These are phyloP conservation scores for Phoma sp. DNA, from an alignment of 2,329 filamentous ascomycete genomes.

Conservation along the genomic window DNA sequence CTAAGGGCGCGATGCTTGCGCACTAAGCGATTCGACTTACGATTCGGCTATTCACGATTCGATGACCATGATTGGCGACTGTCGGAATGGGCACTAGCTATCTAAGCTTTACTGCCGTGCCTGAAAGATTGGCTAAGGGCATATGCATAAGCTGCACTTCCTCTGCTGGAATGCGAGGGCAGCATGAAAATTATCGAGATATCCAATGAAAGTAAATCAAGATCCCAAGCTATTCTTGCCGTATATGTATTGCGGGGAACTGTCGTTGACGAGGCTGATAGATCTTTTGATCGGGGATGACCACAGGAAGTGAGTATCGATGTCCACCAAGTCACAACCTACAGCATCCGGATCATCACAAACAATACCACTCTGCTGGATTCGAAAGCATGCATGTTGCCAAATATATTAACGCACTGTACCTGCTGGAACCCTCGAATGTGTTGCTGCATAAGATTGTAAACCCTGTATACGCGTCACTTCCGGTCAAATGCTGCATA, in stretches of 20 bases:
- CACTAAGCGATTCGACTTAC: constrained; percentile 33
- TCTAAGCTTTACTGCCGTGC: constrained; percentile 10
- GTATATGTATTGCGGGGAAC: neutral
- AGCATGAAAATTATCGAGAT: constrained; percentile 20
- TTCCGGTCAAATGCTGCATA: neutral
- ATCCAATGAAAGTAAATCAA: constrained; percentile 23
- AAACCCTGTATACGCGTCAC: neutral
- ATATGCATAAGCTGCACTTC: constrained; percentile 21
- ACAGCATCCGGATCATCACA: neutral
- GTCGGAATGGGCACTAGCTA: constrained; percentile 11
- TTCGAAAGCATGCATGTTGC: neutral
- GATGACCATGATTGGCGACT: constrained; percentile 27
- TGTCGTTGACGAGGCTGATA: neutral
- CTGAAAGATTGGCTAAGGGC: constrained; percentile 23
- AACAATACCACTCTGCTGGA: neutral
- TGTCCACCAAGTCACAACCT: neutral
- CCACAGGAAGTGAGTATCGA: neutral
- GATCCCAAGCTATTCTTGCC: neutral
- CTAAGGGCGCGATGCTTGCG: constrained; percentile 44
- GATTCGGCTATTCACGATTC: constrained; percentile 24
- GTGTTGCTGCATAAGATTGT: neutral
- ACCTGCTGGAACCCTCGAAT: neutral
- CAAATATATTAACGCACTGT: neutral
- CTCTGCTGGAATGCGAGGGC: constrained; percentile 31
- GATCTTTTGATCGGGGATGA: neutral